Percentiles rank a stretch among this genome's conserved stretches.
These are phyloP conservation scores for Penicillium brasilianum DNA, from an alignment of 2,329 filamentous ascomycete species.

Conservation along the genomic window DNA sequence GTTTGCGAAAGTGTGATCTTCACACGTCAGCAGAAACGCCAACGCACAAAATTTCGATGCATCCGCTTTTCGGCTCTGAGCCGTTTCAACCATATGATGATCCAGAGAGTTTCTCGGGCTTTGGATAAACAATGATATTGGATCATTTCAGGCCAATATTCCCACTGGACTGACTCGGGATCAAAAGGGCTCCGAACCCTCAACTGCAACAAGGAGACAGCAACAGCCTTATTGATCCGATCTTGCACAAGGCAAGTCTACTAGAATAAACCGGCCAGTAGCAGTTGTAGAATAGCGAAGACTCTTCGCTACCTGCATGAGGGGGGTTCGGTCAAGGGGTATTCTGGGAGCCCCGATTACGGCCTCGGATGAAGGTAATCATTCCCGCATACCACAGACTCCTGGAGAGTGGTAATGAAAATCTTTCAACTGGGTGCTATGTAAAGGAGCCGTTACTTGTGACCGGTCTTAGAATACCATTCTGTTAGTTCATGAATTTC, in stretches of 20 bases:
- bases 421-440: neutral
- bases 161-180: neutral
- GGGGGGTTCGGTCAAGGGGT: neutral
- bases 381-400: neutral
- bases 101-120: neutral
- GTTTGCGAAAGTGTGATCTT: constrained; percentile 2
- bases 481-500: neutral
- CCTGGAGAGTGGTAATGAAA: neutral
- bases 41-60: neutral
- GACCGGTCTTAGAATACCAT: neutral
- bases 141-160: neutral
- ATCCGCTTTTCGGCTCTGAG: neutral
- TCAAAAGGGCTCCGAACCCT: neutral
- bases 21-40: constrained; percentile 4
- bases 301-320: neutral
- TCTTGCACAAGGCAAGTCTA: neutral
- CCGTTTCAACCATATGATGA: neutral
- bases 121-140: neutral
- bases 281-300: no score
- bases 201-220: neutral
- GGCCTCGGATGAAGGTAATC: neutral
- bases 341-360: neutral
- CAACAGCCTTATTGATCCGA: neutral
- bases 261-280: neutral
- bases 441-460: neutral